A percentile compares a stretch with the other conserved stretches of the same genome.
Conservation (phyloP, 2,329 filamentous ascomycete genomes). For the Pseudofabraea citricarpa region DNA sequence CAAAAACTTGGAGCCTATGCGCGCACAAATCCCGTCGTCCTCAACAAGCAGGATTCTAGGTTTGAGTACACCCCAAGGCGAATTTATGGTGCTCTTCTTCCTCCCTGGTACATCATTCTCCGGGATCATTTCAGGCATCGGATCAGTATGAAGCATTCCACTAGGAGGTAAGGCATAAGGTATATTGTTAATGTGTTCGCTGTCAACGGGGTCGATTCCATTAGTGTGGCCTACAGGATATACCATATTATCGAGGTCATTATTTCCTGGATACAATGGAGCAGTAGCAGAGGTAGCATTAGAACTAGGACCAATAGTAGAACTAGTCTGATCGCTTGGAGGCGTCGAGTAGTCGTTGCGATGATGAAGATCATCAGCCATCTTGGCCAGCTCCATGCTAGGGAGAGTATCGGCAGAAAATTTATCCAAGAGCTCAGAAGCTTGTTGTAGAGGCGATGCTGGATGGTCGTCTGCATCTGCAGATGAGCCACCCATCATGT, state of each 20-base stretch:
- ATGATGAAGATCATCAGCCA: slow-evolving; percentile 38
- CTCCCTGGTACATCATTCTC: slow-evolving; percentile 37
- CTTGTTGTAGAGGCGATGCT: slow-evolving; percentile 63
- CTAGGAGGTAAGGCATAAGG: slow-evolving; percentile 76
- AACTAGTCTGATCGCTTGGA: slow-evolving; percentile 21
- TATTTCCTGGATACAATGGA: slow-evolving; percentile 36
- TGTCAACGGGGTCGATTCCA: slow-evolving; percentile 91
- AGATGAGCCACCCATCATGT: slow-evolving; percentile 24
- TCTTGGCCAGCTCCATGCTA: slow-evolving; percentile 60
- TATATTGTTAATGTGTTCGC: slow-evolving; percentile 91
- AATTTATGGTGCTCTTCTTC: slow-evolving; percentile 34
- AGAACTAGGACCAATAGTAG: slow-evolving; percentile 31
- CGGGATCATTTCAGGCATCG: slow-evolving; percentile 39
- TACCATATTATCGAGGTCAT: slow-evolving; percentile 67
- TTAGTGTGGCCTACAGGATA: slow-evolving; percentile 89
- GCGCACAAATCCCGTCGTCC: slow-evolving; percentile 64
- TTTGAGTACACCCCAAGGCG: slow-evolving; percentile 54
- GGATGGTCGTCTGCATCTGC: slow-evolving; percentile 50
- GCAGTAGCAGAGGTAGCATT: slow-evolving; percentile 41
- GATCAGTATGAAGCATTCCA: slow-evolving; percentile 37
- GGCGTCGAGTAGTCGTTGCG: slow-evolving; percentile 27
- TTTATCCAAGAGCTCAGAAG: slow-evolving; percentile 60
- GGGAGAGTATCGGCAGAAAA: slow-evolving; percentile 61
- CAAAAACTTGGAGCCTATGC: slow-evolving; percentile 65
- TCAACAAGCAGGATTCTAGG: slow-evolving; percentile 89